A percentile compares a stretch with the other conserved stretches of the same genome.
Conservation (phyloP, 495 filamentous ascomycete genomes). For the Aspergillus mulundensis region DNA sequence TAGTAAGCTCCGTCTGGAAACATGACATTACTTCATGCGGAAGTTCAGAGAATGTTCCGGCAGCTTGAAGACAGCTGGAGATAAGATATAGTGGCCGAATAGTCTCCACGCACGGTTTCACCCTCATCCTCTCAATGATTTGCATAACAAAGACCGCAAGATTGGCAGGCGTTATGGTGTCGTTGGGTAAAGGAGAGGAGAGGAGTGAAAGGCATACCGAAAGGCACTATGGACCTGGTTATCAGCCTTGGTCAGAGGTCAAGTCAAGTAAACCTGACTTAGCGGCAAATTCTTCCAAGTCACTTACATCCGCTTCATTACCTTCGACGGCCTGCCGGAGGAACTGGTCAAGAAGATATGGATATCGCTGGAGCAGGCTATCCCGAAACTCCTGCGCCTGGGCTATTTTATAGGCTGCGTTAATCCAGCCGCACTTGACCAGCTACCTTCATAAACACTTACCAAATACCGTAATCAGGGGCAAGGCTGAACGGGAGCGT, state of each 20-base stretch:
- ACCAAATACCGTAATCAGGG: constrained; percentile 41
- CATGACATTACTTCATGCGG: constrained; percentile 37
- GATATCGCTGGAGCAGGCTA: constrained; percentile 37
- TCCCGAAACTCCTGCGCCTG: constrained; percentile 31
- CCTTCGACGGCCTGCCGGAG: constrained; percentile 32
- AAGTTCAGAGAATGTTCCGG: constrained; percentile 30
- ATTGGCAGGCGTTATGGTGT: constrained; percentile 34
- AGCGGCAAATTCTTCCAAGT: neutral
- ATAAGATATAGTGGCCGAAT: constrained; percentile 42
- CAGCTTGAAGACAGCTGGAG: constrained; percentile 31
- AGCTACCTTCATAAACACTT: constrained; percentile 3
- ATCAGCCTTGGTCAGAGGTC: neutral
- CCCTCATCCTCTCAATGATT: constrained; percentile 29
- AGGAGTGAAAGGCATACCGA: constrained; percentile 39
- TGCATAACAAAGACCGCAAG: constrained; percentile 39
- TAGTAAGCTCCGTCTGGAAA: constrained; percentile 44
- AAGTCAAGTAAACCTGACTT: neutral
- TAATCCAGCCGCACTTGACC: neutral
- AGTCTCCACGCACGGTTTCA: constrained; percentile 35
- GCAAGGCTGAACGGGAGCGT: constrained; percentile 36
- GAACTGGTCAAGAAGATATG: constrained; percentile 39
- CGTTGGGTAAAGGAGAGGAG: constrained; percentile 34
- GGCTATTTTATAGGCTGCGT: constrained; percentile 22
- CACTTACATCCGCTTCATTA: constrained; percentile 34
- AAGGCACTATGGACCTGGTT: constrained; percentile 26